Base-by-base conservation (phyloP, 352 stramenopile species). In the Phytophthora tubulina region DNA sequence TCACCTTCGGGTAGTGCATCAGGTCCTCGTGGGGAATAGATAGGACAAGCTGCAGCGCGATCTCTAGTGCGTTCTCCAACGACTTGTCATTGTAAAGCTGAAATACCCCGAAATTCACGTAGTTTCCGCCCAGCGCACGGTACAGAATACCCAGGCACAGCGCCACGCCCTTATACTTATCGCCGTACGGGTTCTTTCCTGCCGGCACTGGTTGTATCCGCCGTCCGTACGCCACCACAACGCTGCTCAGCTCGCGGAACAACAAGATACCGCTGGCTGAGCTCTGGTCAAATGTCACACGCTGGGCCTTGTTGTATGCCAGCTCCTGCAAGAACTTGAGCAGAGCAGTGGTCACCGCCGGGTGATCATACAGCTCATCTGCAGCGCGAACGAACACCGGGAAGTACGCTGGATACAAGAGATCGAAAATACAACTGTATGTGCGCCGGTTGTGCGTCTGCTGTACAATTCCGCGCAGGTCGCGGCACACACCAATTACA, bases 61-160 rank as follows among this genome's bases (percentile, higher is more conserved):
- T 90, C 72, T 99, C 95, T 27, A 99, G 76, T 21, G 97, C 94
- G 76, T 96, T 98, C 62, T 99, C 95, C 41, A 95, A 73, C 30
- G 89, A 95, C 70, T 95, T 86, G 83, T 99, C 98, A 69, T 99
- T 98, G 84, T 99, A 99, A 42, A 99, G 82, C 74, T 98, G 95
- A 82, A 99, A 99, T 27, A 99, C 98, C 60, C 98, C 98, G 79
- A 99, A 99, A 76, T 99, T 99, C 55, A 99, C 97, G 76, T 99
- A 99, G 71, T 98, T 99, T 30, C 98, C 98, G 54, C 89, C 89
- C 30, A 96, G 66, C 11, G 87, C 86, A 36, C 89, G 86, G 64
- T 94, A 96, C 27, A 96, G 63, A 58, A 99, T 96, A 67, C 92
- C 92, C 13, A 99, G 73, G 61, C 94, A 97, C 27, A 99, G 79